Percentiles rank a stretch among this genome's conserved stretches.
Evolutionary conservation across 192 early-diverging fungal genomes (phyloP).

Genomic region (Pilobolus umbonatus): DNA sequence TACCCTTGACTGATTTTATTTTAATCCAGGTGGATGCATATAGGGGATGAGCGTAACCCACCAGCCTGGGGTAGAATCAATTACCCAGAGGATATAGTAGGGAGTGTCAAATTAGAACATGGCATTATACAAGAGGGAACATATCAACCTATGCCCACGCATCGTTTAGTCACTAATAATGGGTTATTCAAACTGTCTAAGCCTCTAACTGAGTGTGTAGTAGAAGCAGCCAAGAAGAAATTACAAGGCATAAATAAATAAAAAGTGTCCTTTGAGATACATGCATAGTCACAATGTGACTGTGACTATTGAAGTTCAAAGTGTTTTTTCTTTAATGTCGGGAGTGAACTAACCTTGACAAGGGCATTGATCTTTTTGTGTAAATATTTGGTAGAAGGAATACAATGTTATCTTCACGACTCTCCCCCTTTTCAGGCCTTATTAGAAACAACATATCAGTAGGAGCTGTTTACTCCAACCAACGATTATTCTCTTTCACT

Average conservation of each 20-base stretch:
- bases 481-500: constrained; percentile 14
- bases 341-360: not conserved
- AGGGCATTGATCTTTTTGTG: constrained; percentile 1
- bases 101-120: constrained; percentile 46
- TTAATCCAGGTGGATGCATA: constrained; percentile 30
- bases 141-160: constrained; percentile 55
- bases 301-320: too few species aligned
- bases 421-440: constrained; percentile 2
- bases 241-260: not conserved
- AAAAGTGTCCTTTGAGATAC: not conserved
- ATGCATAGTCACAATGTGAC: not conserved
- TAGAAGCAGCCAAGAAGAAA: constrained; percentile 18
- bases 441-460: not conserved
- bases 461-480: constrained; percentile 3
- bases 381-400: too few species aligned
- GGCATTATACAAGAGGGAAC: constrained; percentile 42
- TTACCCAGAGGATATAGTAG: constrained; percentile 58
- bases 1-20: not conserved
- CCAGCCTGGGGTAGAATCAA: constrained; percentile 48
- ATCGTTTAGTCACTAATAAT: constrained; percentile 47
- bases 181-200: constrained; percentile 51
- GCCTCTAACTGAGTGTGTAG: constrained; percentile 37
- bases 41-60: constrained; percentile 36
- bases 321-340: too few species aligned
- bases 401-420: not conserved